Evolutionary conservation across 805 yeast genomes (phyloP).

Genomic region (Yarrowia osloensis): DNA sequence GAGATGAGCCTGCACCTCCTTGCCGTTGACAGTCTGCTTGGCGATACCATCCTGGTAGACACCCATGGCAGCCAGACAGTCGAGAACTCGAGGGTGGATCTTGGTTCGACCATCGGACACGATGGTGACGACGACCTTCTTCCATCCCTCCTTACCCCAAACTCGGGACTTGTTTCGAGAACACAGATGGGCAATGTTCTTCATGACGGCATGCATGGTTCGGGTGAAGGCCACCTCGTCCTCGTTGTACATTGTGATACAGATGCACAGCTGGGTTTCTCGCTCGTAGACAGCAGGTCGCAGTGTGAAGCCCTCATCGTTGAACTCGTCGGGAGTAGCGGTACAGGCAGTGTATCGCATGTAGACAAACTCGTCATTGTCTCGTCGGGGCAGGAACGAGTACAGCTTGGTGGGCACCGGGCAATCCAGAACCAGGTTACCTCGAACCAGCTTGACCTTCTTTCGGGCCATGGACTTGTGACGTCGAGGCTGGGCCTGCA

Average conservation of each 20-base stretch:
- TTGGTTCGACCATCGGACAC: slow-evolving; percentile 95
- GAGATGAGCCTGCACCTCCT: slow-evolving; percentile 88
- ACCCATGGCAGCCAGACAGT: slow-evolving; percentile 90
- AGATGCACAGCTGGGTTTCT: slow-evolving; percentile 87
- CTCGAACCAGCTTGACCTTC: slow-evolving; percentile 72
- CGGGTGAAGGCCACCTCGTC: slow-evolving; percentile 87
- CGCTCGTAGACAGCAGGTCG: slow-evolving; percentile 85
- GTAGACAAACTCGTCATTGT: slow-evolving; percentile 88
- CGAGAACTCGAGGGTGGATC: slow-evolving; percentile 79
- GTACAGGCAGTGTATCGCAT: slow-evolving; percentile 99
- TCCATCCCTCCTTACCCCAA: slow-evolving; percentile 98
- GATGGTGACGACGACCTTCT: slow-evolving; percentile 87
- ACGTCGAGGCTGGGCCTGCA: slow-evolving; percentile 54
- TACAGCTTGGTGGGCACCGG: slow-evolving; percentile 90
- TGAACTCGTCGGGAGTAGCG: slow-evolving; percentile 84
- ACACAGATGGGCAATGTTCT: slow-evolving; percentile 84
- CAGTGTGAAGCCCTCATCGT: slow-evolving; percentile 75
- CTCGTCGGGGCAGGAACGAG: slow-evolving; percentile 81
- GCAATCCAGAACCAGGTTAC: slow-evolving; percentile 86
- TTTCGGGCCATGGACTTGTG: slow-evolving; percentile 70
- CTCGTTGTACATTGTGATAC: slow-evolving; percentile 97
- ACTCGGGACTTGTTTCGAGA: slow-evolving; percentile 76
- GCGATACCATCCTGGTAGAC: slow-evolving; percentile 98
- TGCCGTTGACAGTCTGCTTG: slow-evolving; percentile 87
- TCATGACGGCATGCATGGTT: slow-evolving; percentile 93